phyloP scores from a whole-genome alignment of 2,329 filamentous ascomycete genomes.

The Helicocarpus griseus region DNA sequence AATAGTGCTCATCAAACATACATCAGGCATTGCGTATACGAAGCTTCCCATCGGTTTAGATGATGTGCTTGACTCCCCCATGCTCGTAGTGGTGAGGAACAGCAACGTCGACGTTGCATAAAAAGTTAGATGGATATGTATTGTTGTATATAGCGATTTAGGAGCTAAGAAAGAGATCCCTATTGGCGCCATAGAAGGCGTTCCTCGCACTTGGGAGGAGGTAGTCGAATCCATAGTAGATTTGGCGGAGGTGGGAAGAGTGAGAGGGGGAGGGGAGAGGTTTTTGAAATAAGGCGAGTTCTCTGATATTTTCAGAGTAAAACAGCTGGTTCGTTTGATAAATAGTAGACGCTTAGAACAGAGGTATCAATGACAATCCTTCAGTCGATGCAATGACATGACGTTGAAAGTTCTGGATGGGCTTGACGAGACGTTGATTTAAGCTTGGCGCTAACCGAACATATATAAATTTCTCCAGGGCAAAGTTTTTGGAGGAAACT shows the following conservation, averaged over 20 bases:
- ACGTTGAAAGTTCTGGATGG: not conserved
- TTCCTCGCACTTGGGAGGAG: slow-evolving; percentile 10
- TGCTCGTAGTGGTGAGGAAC: slow-evolving; percentile 47
- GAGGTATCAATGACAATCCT: too few species aligned
- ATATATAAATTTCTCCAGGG: too few species aligned
- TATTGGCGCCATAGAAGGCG: slow-evolving; percentile 32
- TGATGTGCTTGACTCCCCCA: slow-evolving; percentile 30
- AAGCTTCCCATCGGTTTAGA: slow-evolving; percentile 67
- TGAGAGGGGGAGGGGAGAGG: too few species aligned
- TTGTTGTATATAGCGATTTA: slow-evolving; percentile 45
- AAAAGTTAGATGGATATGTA: slow-evolving; percentile 50
- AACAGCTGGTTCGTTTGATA: not conserved
- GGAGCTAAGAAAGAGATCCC: slow-evolving; percentile 51
- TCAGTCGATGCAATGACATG: too few species aligned
- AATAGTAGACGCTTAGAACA: not conserved
- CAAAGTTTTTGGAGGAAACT: too few species aligned
- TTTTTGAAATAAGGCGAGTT: not conserved
- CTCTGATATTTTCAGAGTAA: not conserved
- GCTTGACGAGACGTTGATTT: slow-evolving; percentile 6
- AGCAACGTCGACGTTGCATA: slow-evolving; percentile 44
- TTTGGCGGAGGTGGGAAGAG: not conserved
- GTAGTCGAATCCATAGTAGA: slow-evolving; percentile 11
- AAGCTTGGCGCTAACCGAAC: slow-evolving; percentile 1
- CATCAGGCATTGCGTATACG: slow-evolving; percentile 87
- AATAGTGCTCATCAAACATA: slow-evolving; percentile 32